A percentile compares a stretch with the other conserved stretches of the same genome.
Evolutionary conservation across 2,329 filamentous ascomycete species (phyloP).

Genomic region (Leptographium flavum): DNA sequence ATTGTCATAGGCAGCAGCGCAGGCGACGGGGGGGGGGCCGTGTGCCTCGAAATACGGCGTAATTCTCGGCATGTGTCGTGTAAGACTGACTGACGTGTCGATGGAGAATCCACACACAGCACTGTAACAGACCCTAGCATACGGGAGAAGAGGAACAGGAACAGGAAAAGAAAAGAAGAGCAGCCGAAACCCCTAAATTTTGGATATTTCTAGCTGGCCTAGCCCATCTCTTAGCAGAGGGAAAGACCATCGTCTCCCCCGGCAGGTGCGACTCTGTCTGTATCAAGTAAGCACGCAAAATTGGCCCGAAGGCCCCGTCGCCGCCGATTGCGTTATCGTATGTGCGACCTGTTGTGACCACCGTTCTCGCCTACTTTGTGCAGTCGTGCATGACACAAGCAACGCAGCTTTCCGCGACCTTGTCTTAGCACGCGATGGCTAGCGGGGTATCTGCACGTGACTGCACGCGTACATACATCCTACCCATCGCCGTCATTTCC

Average conservation of each 20-base stretch:
- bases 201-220: too few species aligned
- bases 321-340: neutral
- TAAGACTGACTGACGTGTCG: too few species aligned
- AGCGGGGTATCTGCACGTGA: too few species aligned
- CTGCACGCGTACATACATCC: too few species aligned
- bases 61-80: slow-evolving; percentile 6
- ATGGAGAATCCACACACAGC: neutral
- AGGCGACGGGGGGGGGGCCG: neutral
- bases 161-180: neutral
- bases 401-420: too few species aligned
- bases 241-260: neutral
- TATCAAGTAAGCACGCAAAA: neutral
- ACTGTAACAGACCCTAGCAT: neutral
- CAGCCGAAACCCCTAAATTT: too few species aligned
- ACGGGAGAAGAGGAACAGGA: neutral
- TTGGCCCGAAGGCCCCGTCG: neutral
- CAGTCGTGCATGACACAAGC: too few species aligned
- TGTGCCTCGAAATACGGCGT: slow-evolving; percentile 9
- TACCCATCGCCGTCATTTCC: neutral
- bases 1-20: neutral
- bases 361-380: neutral
- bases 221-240: too few species aligned
- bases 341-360: neutral
- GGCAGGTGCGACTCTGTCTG: neutral
- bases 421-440: too few species aligned